Evolutionary conservation across 768 basidiomycete species (phyloP).

Genomic region (Galerina sulciceps): DNA sequence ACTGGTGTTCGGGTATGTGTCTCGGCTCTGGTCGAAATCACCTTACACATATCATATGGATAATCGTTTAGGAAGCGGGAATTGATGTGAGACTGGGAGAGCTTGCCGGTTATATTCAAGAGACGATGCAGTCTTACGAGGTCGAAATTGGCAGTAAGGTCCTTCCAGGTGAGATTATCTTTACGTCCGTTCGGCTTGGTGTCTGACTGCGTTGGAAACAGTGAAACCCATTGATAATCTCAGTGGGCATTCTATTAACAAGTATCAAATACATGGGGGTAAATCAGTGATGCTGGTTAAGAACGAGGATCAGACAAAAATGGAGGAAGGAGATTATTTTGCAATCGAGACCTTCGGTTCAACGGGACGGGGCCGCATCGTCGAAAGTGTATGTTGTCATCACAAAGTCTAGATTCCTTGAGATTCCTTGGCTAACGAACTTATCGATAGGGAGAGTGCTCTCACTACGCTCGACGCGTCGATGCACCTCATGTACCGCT

Average conservation of each 20-base stretch:
- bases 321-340: constrained; percentile 99
- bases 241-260: constrained; percentile 91
- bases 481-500: constrained; percentile 77
- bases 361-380: constrained; percentile 89
- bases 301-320: constrained; percentile 89
- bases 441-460: constrained; percentile 78
- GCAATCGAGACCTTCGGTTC: constrained; percentile 99
- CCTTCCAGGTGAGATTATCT: constrained; percentile 64
- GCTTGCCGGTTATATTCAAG: constrained; percentile 89
- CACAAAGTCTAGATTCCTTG: not conserved
- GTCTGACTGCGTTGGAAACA: constrained; percentile 29
- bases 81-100: constrained; percentile 96
- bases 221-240: constrained; percentile 95
- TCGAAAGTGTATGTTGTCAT: constrained; percentile 65
- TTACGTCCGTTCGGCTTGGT: not conserved
- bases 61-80: constrained; percentile 77
- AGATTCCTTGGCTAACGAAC: not conserved
- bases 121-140: constrained; percentile 99
- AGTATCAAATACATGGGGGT: constrained; percentile 91
- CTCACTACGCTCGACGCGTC: constrained; percentile 83
- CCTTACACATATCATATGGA: not conserved
- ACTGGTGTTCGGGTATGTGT: constrained; percentile 78
- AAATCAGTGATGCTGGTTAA: constrained; percentile 92
- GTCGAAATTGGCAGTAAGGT: constrained; percentile 89
- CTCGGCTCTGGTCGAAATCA: not conserved